Evolutionary conservation across 768 basidiomycete genomes (phyloP).

Genomic region (Auricularia heimuer): DNA sequence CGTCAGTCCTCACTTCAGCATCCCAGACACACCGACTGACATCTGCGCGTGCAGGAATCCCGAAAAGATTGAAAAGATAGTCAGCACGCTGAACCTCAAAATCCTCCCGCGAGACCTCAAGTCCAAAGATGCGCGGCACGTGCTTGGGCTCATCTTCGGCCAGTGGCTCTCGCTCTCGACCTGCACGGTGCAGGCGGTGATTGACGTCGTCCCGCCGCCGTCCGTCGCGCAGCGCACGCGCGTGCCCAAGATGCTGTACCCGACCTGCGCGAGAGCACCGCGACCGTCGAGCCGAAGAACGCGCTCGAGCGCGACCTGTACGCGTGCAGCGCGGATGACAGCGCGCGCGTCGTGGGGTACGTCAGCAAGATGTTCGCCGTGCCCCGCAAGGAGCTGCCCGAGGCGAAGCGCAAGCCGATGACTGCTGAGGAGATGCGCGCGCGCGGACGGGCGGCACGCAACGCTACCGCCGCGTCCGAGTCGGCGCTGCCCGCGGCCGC

Average conservation of each 20-base stretch:
- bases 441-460: constrained; percentile 39
- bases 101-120: constrained; percentile 82
- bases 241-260: constrained; percentile 87
- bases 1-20: constrained; percentile 42
- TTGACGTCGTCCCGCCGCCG: constrained; percentile 91
- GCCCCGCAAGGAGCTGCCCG: constrained; percentile 67
- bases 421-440: constrained; percentile 79
- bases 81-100: constrained; percentile 69
- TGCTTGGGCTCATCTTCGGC: constrained; percentile 79
- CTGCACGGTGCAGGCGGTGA: constrained; percentile 80
- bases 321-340: constrained; percentile 46
- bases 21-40: constrained; percentile 4
- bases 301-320: constrained; percentile 81
- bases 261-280: constrained; percentile 47
- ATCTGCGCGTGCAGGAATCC: constrained; percentile 48
- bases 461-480: constrained; percentile 14
- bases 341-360: constrained; percentile 67
- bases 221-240: constrained; percentile 68
- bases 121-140: constrained; percentile 78
- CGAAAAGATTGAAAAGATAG: constrained; percentile 84
- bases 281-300: constrained; percentile 46
- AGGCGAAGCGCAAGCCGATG: constrained; percentile 65
- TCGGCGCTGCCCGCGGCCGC: constrained; percentile 6
- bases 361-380: constrained; percentile 99
- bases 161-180: constrained; percentile 96